Evolutionary conservation across 192 early-diverging fungal species (phyloP).

Genomic region (Coemansia sp.): DNA sequence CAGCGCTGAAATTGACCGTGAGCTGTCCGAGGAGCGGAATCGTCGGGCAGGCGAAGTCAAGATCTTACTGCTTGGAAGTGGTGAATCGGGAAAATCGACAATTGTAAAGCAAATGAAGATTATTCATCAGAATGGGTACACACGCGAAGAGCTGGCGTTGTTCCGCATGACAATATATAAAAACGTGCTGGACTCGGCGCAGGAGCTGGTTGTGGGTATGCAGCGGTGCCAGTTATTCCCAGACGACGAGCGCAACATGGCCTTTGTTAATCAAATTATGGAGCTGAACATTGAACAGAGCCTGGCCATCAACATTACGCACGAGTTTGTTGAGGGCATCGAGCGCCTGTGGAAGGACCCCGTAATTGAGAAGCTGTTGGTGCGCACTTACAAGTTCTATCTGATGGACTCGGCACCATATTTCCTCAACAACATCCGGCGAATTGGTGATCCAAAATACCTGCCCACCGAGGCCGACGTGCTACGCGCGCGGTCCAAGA

Average conservation of each 20-base stretch:
- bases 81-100: conserved; percentile 94
- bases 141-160: conserved; percentile 70
- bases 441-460: conserved; percentile 81
- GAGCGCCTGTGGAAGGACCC: conserved; percentile 74
- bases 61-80: conserved; percentile 67
- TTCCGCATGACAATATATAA: conserved; percentile 82
- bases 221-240: conserved; percentile 62
- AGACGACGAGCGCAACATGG: conserved; percentile 54
- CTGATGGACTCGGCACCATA: conserved; percentile 91
- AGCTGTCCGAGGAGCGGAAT: conserved; percentile 57
- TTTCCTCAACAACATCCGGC: conserved; percentile 88
- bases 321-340: conserved; percentile 69
- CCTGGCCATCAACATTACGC: conserved; percentile 59
- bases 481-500: conserved; percentile 93
- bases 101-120: conserved; percentile 98
- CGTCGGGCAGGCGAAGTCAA: conserved; percentile 57
- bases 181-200: conserved; percentile 82
- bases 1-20: conserved; percentile 59
- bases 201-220: conserved; percentile 72
- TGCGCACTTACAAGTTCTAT: conserved; percentile 80
- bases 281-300: conserved; percentile 56
- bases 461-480: conserved; percentile 93
- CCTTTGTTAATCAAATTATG: conserved; percentile 39
- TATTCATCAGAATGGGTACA: conserved; percentile 91
- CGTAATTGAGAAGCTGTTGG: conserved; percentile 61